Evolutionary conservation across 2,329 filamentous ascomycete genomes (phyloP).

Genomic region (Cordyceps cateniannulata): DNA sequence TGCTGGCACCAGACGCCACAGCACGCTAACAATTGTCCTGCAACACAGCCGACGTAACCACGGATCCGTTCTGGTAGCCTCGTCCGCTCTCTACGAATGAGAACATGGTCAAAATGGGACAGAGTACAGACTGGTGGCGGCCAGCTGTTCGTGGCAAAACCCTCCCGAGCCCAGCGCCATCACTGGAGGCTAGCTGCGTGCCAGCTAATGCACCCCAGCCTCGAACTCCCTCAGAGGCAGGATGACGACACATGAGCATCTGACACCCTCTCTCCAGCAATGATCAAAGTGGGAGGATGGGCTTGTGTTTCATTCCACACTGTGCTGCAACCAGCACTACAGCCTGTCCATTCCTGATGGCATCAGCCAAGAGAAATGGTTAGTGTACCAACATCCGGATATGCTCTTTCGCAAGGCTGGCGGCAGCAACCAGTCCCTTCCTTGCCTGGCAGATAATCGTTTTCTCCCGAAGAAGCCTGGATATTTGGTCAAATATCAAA

Average conservation of each 20-base stretch:
- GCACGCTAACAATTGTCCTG: not conserved
- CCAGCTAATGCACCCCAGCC: slow-evolving; percentile 8
- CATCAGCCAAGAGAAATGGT: slow-evolving; percentile 1
- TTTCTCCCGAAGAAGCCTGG: too few relatives aligned
- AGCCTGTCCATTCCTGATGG: not conserved
- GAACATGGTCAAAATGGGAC: not conserved
- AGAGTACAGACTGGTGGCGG: not conserved
- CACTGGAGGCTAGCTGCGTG: not conserved
- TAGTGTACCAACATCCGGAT: not conserved
- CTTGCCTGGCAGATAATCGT: too few relatives aligned
- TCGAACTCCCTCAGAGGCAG: not conserved
- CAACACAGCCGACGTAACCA: not conserved
- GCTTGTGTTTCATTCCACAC: not conserved
- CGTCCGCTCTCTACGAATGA: not conserved
- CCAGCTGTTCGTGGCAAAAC: not conserved
- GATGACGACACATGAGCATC: slow-evolving; percentile 11
- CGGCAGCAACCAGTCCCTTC: too few relatives aligned
- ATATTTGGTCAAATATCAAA: not conserved
- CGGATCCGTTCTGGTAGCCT: not conserved
- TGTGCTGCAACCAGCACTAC: not conserved
- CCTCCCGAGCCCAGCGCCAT: not conserved
- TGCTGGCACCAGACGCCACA: slow-evolving; percentile 2
- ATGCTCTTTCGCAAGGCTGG: not conserved
- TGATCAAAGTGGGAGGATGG: not conserved
- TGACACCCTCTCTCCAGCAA: not conserved